phyloP scores from a whole-genome alignment of 345 rosid species.

The Psidium friedrichsthalianum region DNA sequence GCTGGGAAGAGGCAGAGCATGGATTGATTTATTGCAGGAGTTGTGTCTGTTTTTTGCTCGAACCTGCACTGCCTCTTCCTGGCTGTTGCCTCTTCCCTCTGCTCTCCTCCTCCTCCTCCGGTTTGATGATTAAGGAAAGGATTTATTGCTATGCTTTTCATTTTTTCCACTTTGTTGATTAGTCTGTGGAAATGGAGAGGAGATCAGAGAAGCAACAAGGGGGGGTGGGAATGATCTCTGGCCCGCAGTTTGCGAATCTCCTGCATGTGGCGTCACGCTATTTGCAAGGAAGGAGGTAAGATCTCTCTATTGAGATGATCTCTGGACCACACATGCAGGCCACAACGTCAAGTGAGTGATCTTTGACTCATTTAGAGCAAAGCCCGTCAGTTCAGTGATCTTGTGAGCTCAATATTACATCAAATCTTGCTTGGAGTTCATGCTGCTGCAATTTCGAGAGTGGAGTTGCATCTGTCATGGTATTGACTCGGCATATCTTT shows the following conservation, averaged over 20 bases:
- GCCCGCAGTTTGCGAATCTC: background rate
- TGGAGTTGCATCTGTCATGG: background rate
- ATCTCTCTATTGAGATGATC: background rate
- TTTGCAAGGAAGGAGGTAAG: background rate
- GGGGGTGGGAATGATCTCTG: background rate
- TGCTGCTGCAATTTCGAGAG: background rate
- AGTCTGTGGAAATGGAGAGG: background rate
- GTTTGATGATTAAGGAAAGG: background rate
- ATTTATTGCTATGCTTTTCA: background rate
- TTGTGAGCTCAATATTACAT: background rate
- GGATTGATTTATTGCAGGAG: conserved; percentile 14
- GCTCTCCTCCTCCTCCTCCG: background rate
- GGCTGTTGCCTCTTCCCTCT: conserved; percentile 25
- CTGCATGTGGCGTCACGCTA: background rate
- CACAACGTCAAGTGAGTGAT: background rate
- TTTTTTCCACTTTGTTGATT: background rate
- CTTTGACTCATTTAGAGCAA: background rate
- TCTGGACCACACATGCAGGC: background rate
- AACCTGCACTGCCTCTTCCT: conserved; percentile 99
- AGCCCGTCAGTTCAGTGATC: background rate
- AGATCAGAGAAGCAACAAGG: background rate
- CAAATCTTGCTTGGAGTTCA: background rate
- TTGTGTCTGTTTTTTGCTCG: conserved; percentile 36
- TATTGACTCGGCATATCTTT: background rate
- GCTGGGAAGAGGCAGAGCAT: conserved; percentile 21